Evolutionary conservation across 2,329 filamentous ascomycete species (phyloP), one percentile per base, ranked within the genome.

Genomic region (Exophiala calicioides): DNA sequence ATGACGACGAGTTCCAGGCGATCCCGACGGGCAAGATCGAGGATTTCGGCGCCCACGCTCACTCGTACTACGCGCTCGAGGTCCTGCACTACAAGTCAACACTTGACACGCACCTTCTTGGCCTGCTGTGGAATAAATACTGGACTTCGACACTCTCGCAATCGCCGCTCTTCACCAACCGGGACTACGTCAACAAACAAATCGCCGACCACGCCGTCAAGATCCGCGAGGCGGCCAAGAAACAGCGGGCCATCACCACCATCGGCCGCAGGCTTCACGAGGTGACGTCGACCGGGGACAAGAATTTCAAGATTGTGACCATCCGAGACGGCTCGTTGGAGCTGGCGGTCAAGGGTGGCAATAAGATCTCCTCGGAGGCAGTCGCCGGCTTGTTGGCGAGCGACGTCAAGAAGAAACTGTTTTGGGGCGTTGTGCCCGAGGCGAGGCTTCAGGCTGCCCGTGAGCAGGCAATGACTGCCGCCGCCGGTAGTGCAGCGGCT

Each of bases 101-200:
- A 0, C 83, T 98, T 20, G 93, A 98, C 69, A 79, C 84, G 2
- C 86, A 90, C 60, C 77, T 98, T 18, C 76, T 98, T 4, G 88
- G 94, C 62, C 79, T 89, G 40, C 76, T 98, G 21, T 97, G 93
- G 93, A 95, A 96, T 74, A 97, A 97, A 69, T 98, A 98, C 75
- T 95, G 90, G 93, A 90, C 96, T 24, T 88, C 94, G 63, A 98
- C 93, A 4, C 79, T 98, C 15, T 94, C 89, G 23, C 88, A 95
- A 60, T 93, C 84, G 59, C 90, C 91, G 16, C 78, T 96, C 3
- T 84, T 95, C 60, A 90, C 88, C 45, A 97, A 95, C 63, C 86
- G 90, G 54, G 91, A 96, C 59, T 98, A 90, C 64, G 86, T 85
- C 41, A 95, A 86, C 61, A 93, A 90, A 68, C 90, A 96, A 68